Evolutionary conservation across 2,329 filamentous ascomycete species (phyloP), one percentile per base, ranked within the genome.

Genomic region (Talaromyces sp.): DNA sequence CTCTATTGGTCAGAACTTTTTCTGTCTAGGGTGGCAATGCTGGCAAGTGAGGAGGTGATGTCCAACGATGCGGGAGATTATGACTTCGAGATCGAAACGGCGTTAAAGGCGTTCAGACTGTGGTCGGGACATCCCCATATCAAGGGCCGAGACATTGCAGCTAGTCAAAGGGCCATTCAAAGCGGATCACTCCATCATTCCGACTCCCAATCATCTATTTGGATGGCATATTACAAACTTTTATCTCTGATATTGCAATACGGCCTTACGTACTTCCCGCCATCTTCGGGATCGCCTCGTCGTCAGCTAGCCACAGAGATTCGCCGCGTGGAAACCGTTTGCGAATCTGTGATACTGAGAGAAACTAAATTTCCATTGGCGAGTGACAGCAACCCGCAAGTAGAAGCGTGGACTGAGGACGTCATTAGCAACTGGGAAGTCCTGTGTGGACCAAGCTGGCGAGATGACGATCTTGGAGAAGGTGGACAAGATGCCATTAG

Each of bases 341-440:
- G 96, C 74, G 93, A 97, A 76, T 84, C 84, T 17, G 82, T 95
- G 3, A 81, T 99, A 29, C 83, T 97, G 3, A 85, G 85, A 65
- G 92, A 96, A 74, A 91, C 91, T 0, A 84, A 85, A 31, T 99
- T 99, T 71, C 95, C 95, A 0, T 90, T 88, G 70, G 93, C 95
- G 0, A 89, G 91, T 49, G 88, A 95, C 72, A 84, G 87, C 61
- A 92, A 93, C 65, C 81, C 85, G 53, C 91, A 94, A 73, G 86
- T 98, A 2, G 94, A 98, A 75, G 81, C 82, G 8, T 98, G 95
- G 84, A 88, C 93, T 22, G 86, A 91, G 68, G 85, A 89, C 63
- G 90, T 92, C 10, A 89, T 96, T 73, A 84, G 82, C 69, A 98
- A 98, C 75, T 99, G 95, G 95, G 82, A 86, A 59, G 83, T 95